Evolutionary conservation across 257 asterid genomes (phyloP), one percentile per base, ranked within the genome.

Genomic region (Thymus mandschuricus): DNA sequence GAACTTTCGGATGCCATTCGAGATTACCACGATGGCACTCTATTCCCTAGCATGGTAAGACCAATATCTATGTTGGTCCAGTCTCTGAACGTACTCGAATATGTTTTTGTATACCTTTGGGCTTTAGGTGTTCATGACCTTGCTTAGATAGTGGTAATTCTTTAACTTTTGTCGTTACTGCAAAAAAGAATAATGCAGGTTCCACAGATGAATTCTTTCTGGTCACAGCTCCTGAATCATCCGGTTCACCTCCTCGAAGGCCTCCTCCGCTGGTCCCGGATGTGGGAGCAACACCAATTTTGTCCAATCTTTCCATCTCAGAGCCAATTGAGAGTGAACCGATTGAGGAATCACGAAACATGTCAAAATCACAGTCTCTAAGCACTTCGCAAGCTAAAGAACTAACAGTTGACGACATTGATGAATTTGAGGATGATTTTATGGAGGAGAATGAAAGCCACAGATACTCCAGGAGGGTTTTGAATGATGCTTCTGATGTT

Each of bases 1-100:
- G 99, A 94, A 74, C 96, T 94, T 44, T 89, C 98, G 0, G 99
- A 94, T 71, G 98, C 99, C 72, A 94, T 94, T 71, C 85, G 99
- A 75, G 95, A 89, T 74, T 94, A 85, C 82, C 95, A 94, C 49
- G 99, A 94, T 66, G 81, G 87, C 78, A 79, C 96, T 69, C 70
- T 86, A 70, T 88, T 89, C 78, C 99, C 99, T 4, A 84, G 83
- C 82, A 79, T 94, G 99, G 99, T 94, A 85, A 83, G 83, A 66
- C 63, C 71, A 58, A 38, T 45, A 66, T 27, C 35, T 43, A n/a
- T 52, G 71, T 69, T 69, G 50, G 56, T 13, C 52, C n/a, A 27
- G 51, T 45, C 63, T 49, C 52, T 9, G 15, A 66, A 58, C 12
- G 8, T 5, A 45, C 55, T 60, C 60, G 63, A 38, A 48, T 60